Evolutionary conservation across 2,329 filamentous ascomycete genomes (phyloP), one percentile per base, ranked within the genome.

Genomic region (Curvularia hawaiiensis): DNA sequence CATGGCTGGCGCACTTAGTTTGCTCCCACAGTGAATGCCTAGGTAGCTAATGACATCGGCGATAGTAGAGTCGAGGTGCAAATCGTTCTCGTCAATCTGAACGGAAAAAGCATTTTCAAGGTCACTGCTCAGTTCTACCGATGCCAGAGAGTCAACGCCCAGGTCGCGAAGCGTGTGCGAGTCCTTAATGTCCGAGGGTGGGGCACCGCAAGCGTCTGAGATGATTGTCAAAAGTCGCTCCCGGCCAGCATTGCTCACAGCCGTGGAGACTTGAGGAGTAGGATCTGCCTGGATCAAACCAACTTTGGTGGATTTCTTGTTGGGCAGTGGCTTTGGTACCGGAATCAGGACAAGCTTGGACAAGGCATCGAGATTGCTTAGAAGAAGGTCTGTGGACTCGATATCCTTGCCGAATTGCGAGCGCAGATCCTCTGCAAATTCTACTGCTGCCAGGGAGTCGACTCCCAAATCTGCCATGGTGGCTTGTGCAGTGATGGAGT

Each of bases 121-220:
- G n/a, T 50, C 47, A 30, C 47, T 50, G 16, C 47, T 50, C 31
- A 50, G 24, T 22, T 50, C 47, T 12, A 50, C 47, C 12, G 47
- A 50, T 4, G 57, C 48, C 18, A 65, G 46, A 1, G 63, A 65
- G 30, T 65, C 63, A 18, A 61, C 44, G 11, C 63, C 63, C 12
- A 65, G 30, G 51, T 65, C 61, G 6, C 47, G 47, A 20, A 50
- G 47, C 24, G 47, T 50, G 22, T 50, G 33, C 4, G 35, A 40
- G n/a, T 50, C 24, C 39, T 50, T 50, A 35, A 50, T 50, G n/a
- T 50, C 47, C 3, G 33, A 40, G 14, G 38, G 12, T 2, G 47
- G 35, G 22, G 47, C 35, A 14, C 47, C 47, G 33, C 47, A 50
- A 40, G 47, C 35, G 33, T 50, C 47, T 12, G 47, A 40, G 7